Evolutionary conservation across 169 alveolate genomes (phyloP), one percentile per base, ranked within the genome.

Genomic region (Plasmodium inui): DNA sequence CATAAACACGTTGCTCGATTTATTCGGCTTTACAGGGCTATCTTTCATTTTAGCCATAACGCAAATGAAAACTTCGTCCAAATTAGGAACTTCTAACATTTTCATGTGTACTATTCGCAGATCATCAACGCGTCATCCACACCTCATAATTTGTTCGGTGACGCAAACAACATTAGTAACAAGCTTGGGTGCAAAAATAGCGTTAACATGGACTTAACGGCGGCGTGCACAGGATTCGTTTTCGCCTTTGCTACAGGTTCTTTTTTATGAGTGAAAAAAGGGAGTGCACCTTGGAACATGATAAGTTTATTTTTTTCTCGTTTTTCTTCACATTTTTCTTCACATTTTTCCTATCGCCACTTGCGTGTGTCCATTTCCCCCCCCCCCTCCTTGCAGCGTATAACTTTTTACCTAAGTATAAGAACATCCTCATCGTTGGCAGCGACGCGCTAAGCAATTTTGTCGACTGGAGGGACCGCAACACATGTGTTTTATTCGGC

Each of bases 201-300:
- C 12, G 96, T 82, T 12, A 83, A 82, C 70, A 85, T 85, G 93
- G 97, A 95, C 78, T 32, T 95, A 17, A 95, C 96, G 17, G 97
- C 97, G 9, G 97, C 97, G 22, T 95, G 97, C 19, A 81, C 97
- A 28, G 97, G 97, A 34, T 95, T 95, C 55, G 92, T 95, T 44
- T 93, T 93, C 50, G 96, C 96, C 53, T 93, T 95, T 61, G 86
- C 93, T 67, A 95, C 95, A 8, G 97, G 97, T 95, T 57, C 73
- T 34, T 44, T 28, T 41, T 53, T 67, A 67, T 19, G 37, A 67
- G 37, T 67, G 37, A 67, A 67, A 22, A 67, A 67, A 67, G 76
- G 76, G 76, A 67, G 30, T 9, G 37, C 14, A 67, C 76, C 2
- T 67, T 26, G 32, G 41, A n/a, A 9, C 57, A n/a, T 34, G 39